phyloP scores from a whole-genome alignment of 768 basidiomycete species.

The Mycena galopus region DNA sequence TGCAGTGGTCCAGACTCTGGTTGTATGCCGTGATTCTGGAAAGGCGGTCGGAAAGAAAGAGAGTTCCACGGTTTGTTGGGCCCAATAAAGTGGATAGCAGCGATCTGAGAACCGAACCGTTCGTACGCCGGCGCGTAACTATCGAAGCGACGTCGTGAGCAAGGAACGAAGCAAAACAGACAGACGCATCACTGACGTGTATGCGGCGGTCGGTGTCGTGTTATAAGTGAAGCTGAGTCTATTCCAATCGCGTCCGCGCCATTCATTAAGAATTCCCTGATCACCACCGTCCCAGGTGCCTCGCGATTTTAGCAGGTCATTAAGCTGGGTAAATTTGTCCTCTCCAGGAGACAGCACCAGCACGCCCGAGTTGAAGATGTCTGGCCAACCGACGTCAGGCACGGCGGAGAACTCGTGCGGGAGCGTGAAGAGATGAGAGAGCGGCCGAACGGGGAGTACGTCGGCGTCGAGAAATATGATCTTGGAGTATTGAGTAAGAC shows the following conservation, averaged over 20 bases:
- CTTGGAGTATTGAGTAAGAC: slow-evolving; percentile 88
- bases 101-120: slow-evolving; percentile 90
- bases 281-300: slow-evolving; percentile 99
- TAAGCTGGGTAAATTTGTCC: slow-evolving; percentile 85
- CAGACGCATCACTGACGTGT: slow-evolving; percentile 76
- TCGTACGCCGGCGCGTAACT: slow-evolving; percentile 98
- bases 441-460: slow-evolving; percentile 86
- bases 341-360: slow-evolving; percentile 88
- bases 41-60: slow-evolving; percentile 76
- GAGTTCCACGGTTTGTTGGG: slow-evolving; percentile 95
- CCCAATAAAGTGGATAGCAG: slow-evolving; percentile 94
- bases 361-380: slow-evolving; percentile 98
- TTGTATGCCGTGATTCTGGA: slow-evolving; percentile 43
- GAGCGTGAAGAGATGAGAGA: slow-evolving; percentile 92
- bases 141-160: slow-evolving; percentile 44
- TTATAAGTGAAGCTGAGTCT: slow-evolving; percentile 98
- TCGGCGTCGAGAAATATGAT: slow-evolving; percentile 95
- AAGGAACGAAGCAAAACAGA: slow-evolving; percentile 38
- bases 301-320: slow-evolving; percentile 75
- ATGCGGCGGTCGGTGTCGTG: slow-evolving; percentile 96
- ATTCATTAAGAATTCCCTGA: slow-evolving; percentile 97
- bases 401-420: slow-evolving; percentile 91
- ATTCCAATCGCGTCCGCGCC: slow-evolving; percentile 90
- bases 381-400: slow-evolving; percentile 99
- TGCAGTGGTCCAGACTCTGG: slow-evolving; percentile 45